A percentile compares a stretch with the other conserved stretches of the same genome.
These are phyloP conservation scores for Aureobasidium pullulans DNA, from an alignment of 2,329 filamentous ascomycete species.

Conservation along the genomic window DNA sequence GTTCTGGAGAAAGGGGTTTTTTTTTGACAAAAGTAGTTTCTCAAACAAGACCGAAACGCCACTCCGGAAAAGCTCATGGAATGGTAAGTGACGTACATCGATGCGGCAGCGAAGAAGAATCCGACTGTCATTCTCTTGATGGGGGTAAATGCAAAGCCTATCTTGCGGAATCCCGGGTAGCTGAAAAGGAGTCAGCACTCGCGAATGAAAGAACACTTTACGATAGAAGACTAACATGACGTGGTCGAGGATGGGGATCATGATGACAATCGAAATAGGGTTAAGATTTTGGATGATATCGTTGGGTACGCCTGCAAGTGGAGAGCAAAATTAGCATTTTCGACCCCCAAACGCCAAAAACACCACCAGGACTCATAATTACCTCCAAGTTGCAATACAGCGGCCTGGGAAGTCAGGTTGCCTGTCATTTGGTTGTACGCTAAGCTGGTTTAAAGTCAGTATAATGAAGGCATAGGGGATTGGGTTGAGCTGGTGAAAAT, in stretches of 20 bases:
- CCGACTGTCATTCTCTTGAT: conserved; percentile 48
- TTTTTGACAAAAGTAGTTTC: too few relatives aligned
- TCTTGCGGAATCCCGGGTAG: conserved; percentile 39
- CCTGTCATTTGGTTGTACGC: conserved; percentile 50
- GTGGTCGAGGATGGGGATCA: conserved; percentile 39
- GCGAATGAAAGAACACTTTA: too few relatives aligned
- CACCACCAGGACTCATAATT: conserved; percentile 18
- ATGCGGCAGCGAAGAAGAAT: conserved; percentile 45
- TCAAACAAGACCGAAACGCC: too few relatives aligned
- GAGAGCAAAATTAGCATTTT: too few relatives aligned
- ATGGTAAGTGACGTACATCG: conserved; percentile 30
- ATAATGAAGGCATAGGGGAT: not conserved
- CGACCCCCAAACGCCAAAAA: conserved; percentile 23
- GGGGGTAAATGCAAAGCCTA: conserved; percentile 37
- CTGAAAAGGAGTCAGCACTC: too few relatives aligned
- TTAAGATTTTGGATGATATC: conserved; percentile 37
- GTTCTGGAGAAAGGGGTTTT: too few relatives aligned
- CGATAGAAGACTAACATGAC: conserved; percentile 22
- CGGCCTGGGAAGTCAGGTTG: conserved; percentile 40
- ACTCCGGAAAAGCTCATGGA: too few relatives aligned
- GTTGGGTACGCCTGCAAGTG: conserved; percentile 31
- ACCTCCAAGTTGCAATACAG: conserved; percentile 34
- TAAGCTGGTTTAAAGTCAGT: not conserved
- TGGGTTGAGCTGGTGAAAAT: not conserved
- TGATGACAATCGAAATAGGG: conserved; percentile 37